Percentiles rank a stretch among this genome's conserved stretches.
Evolutionary conservation across 1,284 basidiomycete species (phyloP).

Genomic region (Boletus hoseneyae): DNA sequence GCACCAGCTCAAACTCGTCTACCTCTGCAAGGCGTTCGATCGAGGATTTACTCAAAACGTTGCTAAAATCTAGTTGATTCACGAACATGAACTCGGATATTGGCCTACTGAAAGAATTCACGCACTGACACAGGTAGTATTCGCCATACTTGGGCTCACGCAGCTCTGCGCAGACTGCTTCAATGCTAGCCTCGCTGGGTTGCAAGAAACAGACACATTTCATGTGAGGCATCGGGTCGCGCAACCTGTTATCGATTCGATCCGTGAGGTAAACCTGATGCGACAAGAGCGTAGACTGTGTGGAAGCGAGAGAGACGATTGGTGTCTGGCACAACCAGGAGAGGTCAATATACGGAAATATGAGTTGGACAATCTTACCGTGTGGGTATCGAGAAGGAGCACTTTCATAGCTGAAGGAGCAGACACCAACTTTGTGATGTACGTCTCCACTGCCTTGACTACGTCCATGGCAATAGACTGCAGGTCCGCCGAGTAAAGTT

Average conservation of each 20-base stretch:
- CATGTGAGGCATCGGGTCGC: conserved; percentile 91
- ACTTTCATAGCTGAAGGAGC: conserved; percentile 94
- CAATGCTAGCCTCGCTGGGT: conserved; percentile 77
- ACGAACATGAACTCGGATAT: conserved; percentile 17
- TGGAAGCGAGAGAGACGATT: conserved; percentile 92
- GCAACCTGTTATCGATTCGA: conserved; percentile 87
- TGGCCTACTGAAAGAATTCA: conserved; percentile 42
- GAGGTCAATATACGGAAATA: conserved; percentile 2
- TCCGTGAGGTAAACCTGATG: conserved; percentile 99
- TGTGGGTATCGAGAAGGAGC: conserved; percentile 92
- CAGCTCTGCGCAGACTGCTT: conserved; percentile 81
- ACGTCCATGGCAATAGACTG: conserved; percentile 72
- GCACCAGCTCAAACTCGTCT: conserved; percentile 95
- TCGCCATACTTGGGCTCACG: conserved; percentile 90
- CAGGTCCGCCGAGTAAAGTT: not conserved
- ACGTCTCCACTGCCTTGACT: conserved; percentile 91
- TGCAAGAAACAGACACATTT: conserved; percentile 95
- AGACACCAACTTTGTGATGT: conserved; percentile 88
- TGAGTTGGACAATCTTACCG: conserved; percentile 51
- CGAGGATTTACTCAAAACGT: conserved; percentile 82
- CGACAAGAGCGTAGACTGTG: conserved; percentile 90
- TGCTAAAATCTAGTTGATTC: conserved; percentile 81
- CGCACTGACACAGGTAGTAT: conserved; percentile 96
- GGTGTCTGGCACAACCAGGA: conserved; percentile 67
- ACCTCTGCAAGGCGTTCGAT: conserved; percentile 94